Conservation (phyloP, 768 basidiomycete species). For the Mycena capillaripes region DNA sequence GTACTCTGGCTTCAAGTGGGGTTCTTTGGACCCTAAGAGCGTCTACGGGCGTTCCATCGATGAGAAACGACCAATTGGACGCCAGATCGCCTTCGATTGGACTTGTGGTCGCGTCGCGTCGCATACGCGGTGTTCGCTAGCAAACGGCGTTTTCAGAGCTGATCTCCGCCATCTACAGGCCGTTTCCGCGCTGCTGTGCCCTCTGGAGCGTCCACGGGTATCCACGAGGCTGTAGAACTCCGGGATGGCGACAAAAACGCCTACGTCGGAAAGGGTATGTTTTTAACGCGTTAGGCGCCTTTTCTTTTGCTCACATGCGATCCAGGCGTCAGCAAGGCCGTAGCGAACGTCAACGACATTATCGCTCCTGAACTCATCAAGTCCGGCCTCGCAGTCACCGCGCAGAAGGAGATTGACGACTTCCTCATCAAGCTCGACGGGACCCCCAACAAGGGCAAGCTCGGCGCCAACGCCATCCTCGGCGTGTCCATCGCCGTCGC, state of each 20-base stretch:
- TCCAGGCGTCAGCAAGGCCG: conserved; percentile 93
- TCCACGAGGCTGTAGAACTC: conserved; percentile 98
- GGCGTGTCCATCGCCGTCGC: conserved; percentile 97
- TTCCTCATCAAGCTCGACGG: conserved; percentile 98
- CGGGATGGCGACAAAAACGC: conserved; percentile 94
- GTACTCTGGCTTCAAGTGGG: background rate
- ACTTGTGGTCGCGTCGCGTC: conserved; percentile 13
- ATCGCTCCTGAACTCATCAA: conserved; percentile 93
- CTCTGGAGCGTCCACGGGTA: conserved; percentile 98
- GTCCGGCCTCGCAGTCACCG: conserved; percentile 84
- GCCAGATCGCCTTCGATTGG: conserved; percentile 15
- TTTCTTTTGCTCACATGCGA: conserved; percentile 15
- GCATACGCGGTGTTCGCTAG: conserved; percentile 15
- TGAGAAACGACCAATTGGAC: background rate
- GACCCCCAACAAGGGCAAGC: conserved; percentile 98
- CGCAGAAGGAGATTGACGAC: conserved; percentile 97
- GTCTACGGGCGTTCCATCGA: background rate
- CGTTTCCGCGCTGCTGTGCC: conserved; percentile 96
- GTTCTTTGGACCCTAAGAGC: background rate
- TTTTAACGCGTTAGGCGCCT: conserved; percentile 15
- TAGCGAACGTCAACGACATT: conserved; percentile 91
- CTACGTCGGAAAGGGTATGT: conserved; percentile 95
- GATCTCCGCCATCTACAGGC: conserved; percentile 61
- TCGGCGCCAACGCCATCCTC: conserved; percentile 99
- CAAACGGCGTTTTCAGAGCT: conserved; percentile 7